These are phyloP conservation scores for Phanerochaete sordida DNA, from an alignment of 768 basidiomycete genomes.

Conservation along the genomic window DNA sequence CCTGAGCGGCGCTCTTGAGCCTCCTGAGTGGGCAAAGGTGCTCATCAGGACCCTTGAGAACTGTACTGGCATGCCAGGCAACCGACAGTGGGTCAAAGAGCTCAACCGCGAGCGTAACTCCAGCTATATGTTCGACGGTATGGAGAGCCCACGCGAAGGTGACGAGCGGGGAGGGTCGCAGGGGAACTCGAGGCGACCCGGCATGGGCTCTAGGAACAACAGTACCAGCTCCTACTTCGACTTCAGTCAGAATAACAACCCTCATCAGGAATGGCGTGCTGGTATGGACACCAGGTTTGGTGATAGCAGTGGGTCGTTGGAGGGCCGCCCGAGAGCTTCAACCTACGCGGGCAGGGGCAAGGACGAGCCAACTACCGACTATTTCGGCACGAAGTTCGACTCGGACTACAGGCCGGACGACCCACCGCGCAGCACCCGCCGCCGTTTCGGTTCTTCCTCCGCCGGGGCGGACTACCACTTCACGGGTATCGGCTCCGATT, in stretches of 20 bases:
- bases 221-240: constrained; percentile 57
- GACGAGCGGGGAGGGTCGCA: constrained; percentile 8
- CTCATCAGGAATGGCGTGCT: constrained; percentile 10
- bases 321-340: constrained; percentile 19
- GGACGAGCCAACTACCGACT: constrained; percentile 17
- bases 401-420: constrained; percentile 38
- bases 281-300: neutral
- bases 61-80: constrained; percentile 68
- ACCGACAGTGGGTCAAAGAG: constrained; percentile 64
- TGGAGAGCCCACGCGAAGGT: constrained; percentile 38
- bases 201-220: constrained; percentile 13
- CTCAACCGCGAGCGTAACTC: constrained; percentile 26
- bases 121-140: constrained; percentile 58
- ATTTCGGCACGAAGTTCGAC: constrained; percentile 43
- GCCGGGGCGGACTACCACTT: neutral
- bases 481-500: neutral
- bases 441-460: constrained; percentile 4
- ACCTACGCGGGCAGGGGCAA: constrained; percentile 2
- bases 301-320: neutral
- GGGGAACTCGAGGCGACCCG: neutral
- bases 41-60: constrained; percentile 73
- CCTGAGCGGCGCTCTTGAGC: constrained; percentile 69
- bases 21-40: constrained; percentile 75
- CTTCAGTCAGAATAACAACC: constrained; percentile 10
- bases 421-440: constrained; percentile 13